A percentile compares a stretch with the other conserved stretches of the same genome.
Evolutionary conservation across 2,329 filamentous ascomycete species (phyloP).

Genomic region (Xylaria multiplex): DNA sequence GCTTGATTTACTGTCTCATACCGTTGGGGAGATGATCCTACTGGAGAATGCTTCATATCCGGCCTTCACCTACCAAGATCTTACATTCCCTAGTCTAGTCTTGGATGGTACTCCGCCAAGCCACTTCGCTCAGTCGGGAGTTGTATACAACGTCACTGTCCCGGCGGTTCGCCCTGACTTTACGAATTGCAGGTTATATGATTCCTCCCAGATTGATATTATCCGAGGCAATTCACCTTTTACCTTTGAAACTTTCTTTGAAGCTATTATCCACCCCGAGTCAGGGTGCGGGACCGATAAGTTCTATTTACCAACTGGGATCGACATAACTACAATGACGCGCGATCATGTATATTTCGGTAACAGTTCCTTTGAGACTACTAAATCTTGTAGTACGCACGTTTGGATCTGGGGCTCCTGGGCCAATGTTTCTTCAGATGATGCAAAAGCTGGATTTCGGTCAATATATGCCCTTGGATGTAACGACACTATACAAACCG

Average conservation of each 20-base stretch:
- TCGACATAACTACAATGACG: not conserved
- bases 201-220: not conserved
- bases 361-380: not conserved
- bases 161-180: constrained; percentile 12
- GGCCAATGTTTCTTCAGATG: not conserved
- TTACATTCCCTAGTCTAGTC: constrained; percentile 3
- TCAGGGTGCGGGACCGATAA: not conserved
- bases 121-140: not conserved
- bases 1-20: not conserved
- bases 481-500: constrained; percentile 12
- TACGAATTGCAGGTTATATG: constrained; percentile 5
- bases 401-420: constrained; percentile 12
- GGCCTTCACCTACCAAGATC: constrained; percentile 17
- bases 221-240: not conserved
- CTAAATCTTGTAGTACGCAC: not conserved
- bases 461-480: constrained; percentile 10
- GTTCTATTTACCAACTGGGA: too few species aligned
- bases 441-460: not conserved
- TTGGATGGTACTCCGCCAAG: not conserved
- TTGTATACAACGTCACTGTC: not conserved
- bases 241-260: not conserved
- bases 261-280: not conserved
- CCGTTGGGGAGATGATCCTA: constrained; percentile 3
- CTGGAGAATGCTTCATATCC: constrained; percentile 18
- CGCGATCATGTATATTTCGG: not conserved